A percentile compares a stretch with the other conserved stretches of the same genome.
Evolutionary conservation across 2,329 filamentous ascomycete species (phyloP).

Genomic region (Botrytis squamosa): DNA sequence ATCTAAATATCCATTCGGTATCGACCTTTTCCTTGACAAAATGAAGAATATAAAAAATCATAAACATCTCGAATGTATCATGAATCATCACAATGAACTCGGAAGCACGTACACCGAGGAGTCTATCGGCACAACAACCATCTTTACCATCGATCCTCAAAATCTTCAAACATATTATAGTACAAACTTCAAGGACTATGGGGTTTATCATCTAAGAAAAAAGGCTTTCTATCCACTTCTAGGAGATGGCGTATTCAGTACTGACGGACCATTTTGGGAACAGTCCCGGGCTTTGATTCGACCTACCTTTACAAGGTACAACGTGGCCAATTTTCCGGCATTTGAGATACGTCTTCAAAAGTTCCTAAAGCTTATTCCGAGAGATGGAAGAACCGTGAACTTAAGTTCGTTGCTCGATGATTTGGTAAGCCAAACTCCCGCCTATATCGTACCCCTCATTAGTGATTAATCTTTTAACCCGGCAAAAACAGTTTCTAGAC

Average conservation of each 20-base stretch:
- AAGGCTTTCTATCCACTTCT: slow-evolving; percentile 11
- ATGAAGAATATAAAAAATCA: slow-evolving; percentile 40
- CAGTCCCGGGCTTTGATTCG: slow-evolving; percentile 44
- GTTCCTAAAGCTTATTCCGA: slow-evolving; percentile 6
- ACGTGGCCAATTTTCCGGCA: slow-evolving; percentile 63
- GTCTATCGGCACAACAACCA: slow-evolving; percentile 36
- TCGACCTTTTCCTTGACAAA: slow-evolving; percentile 46
- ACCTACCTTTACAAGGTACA: slow-evolving; percentile 50
- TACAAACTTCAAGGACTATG: slow-evolving; percentile 53
- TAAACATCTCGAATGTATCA: neutral
- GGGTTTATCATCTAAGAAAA: slow-evolving; percentile 33
- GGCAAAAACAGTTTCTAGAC: slow-evolving; percentile 32
- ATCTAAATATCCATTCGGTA: slow-evolving; percentile 51
- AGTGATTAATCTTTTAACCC: neutral
- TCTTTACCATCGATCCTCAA: slow-evolving; percentile 50
- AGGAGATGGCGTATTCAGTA: slow-evolving; percentile 20
- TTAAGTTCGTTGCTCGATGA: neutral
- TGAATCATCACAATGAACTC: neutral
- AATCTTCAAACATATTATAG: slow-evolving; percentile 56
- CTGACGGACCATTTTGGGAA: slow-evolving; percentile 20
- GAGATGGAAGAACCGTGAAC: slow-evolving; percentile 26
- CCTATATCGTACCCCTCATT: neutral
- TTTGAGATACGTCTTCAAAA: slow-evolving; percentile 57
- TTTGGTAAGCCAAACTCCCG: neutral
- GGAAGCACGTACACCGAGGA: neutral